A percentile compares a stretch with the other conserved stretches of the same genome.
Evolutionary conservation across 106 monocot genomes (phyloP).

Genomic region (Vanilla planifolia): DNA sequence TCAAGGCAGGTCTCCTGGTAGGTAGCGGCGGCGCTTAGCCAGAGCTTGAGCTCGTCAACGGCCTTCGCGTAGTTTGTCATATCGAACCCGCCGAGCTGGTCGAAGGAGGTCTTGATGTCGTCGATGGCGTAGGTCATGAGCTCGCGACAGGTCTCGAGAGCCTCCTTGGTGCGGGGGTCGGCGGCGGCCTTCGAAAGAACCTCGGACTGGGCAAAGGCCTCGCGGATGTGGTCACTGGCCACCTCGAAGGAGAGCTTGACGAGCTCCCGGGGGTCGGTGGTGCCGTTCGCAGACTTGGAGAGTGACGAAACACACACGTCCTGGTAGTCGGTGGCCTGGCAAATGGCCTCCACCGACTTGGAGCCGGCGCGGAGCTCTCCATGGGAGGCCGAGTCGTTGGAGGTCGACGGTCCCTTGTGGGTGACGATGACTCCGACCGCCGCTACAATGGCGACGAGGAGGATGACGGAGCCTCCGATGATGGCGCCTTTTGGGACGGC

Average conservation of each 20-base stretch:
- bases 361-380: conserved; percentile 8
- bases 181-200: conserved; percentile 13
- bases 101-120: conserved; percentile 29
- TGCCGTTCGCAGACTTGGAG: conserved; percentile 9
- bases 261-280: conserved; percentile 23
- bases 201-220: conserved; percentile 17
- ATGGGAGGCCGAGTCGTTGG: not conserved
- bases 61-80: conserved; percentile 18
- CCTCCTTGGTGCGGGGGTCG: conserved; percentile 26
- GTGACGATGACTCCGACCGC: conserved; percentile 1
- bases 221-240: conserved; percentile 11
- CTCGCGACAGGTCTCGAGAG: conserved; percentile 32
- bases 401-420: not conserved
- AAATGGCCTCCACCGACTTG: conserved; percentile 26
- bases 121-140: conserved; percentile 37
- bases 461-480: conserved; percentile 18
- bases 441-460: conserved; percentile 22
- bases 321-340: conserved; percentile 27
- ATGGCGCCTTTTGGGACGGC: conserved; percentile 4
- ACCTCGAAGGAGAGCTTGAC: conserved; percentile 29
- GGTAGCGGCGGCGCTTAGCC: conserved; percentile 36
- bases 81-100: conserved; percentile 21
- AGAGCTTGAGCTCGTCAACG: conserved; percentile 28
- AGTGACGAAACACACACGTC: conserved; percentile 24
- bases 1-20: conserved; percentile 57